phyloP scores from a whole-genome alignment of 345 rosid genomes.

The Brassica carinata region DNA sequence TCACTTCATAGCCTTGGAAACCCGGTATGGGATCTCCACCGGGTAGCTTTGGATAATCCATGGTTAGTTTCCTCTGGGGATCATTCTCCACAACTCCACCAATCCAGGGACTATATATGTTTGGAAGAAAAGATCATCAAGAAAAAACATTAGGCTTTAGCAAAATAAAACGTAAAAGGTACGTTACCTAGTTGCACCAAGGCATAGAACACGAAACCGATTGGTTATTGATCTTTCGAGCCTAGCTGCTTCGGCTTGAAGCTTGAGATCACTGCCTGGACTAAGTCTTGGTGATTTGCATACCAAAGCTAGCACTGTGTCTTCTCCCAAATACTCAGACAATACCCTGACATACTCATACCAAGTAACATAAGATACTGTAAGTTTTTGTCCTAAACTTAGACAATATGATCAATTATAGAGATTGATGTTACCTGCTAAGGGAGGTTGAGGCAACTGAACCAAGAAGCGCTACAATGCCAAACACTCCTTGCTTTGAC shows the following conservation, averaged over 20 bases:
- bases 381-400: background rate
- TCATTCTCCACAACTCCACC: slow-evolving; percentile 36
- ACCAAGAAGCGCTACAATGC: slow-evolving; percentile 63
- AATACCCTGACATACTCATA: slow-evolving; percentile 47
- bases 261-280: slow-evolving; percentile 40
- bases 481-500: slow-evolving; percentile 45
- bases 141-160: background rate
- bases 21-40: slow-evolving; percentile 49
- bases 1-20: slow-evolving; percentile 69
- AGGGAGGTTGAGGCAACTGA: slow-evolving; percentile 47
- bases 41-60: slow-evolving; percentile 49
- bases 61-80: slow-evolving; percentile 48
- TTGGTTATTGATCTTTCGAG: slow-evolving; percentile 46
- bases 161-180: background rate
- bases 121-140: background rate
- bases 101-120: slow-evolving; percentile 37
- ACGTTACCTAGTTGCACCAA: slow-evolving; percentile 54
- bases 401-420: background rate
- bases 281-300: slow-evolving; percentile 51
- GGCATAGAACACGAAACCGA: slow-evolving; percentile 57
- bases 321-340: slow-evolving; percentile 66
- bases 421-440: slow-evolving; percentile 51
- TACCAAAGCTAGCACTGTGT: slow-evolving; percentile 61
- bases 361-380: background rate
- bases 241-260: slow-evolving; percentile 49